Conservation (phyloP, 2,329 filamentous ascomycete species). For the Drechslerella coelobrocha region DNA sequence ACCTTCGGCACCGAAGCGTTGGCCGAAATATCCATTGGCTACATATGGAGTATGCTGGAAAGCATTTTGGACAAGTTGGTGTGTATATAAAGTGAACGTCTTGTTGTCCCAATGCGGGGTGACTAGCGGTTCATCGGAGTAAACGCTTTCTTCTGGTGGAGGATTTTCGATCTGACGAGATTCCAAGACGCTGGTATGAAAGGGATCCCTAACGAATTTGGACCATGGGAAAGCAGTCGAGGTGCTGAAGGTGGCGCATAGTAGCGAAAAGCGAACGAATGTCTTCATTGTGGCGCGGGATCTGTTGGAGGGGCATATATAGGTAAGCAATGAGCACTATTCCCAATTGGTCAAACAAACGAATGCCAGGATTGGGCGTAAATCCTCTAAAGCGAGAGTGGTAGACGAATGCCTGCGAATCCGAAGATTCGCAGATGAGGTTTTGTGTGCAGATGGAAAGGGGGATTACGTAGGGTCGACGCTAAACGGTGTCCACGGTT, state of each 20-base stretch:
- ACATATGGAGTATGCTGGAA: constrained; percentile 67
- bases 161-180: constrained; percentile 52
- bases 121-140: constrained; percentile 50
- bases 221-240: constrained; percentile 27
- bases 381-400: background rate
- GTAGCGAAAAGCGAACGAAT: constrained; percentile 31
- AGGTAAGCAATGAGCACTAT: background rate
- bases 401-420: background rate
- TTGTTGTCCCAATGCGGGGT: constrained; percentile 53
- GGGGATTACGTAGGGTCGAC: no score
- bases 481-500: no score
- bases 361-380: background rate
- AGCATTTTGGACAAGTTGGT: constrained; percentile 52
- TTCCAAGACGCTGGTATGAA: constrained; percentile 12
- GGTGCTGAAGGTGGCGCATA: constrained; percentile 24
- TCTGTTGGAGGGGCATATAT: constrained; percentile 4
- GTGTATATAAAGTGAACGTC: constrained; percentile 66
- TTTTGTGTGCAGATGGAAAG: background rate
- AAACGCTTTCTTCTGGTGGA: constrained; percentile 50
- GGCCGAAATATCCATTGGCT: constrained; percentile 71
- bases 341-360: background rate
- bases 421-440: background rate
- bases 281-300: constrained; percentile 41
- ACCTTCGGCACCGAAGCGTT: constrained; percentile 69
- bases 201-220: constrained; percentile 34